Conservation (phyloP, 768 basidiomycete species). For the Naganishia vaughanmartiniae region DNA sequence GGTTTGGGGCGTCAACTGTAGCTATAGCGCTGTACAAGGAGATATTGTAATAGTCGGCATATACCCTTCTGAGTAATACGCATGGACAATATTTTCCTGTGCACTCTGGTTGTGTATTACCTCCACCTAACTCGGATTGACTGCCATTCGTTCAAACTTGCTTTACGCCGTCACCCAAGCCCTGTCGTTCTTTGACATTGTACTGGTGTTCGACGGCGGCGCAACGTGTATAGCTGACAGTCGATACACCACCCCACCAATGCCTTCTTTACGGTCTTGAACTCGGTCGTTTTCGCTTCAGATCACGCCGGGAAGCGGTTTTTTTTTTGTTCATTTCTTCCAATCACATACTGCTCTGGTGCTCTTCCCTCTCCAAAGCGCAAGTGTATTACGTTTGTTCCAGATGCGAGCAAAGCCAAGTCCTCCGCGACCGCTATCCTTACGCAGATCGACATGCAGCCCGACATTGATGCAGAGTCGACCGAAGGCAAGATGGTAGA, state of each 20-base stretch:
- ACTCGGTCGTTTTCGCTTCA: constrained; percentile 59
- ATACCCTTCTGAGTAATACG: too few relatives aligned
- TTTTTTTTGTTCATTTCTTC: too few relatives aligned
- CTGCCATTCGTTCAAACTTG: constrained; percentile 45
- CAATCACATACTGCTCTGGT: too few relatives aligned
- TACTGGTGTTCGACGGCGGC: constrained; percentile 58
- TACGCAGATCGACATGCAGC: constrained; percentile 64
- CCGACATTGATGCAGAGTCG: constrained; percentile 64
- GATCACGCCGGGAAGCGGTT: constrained; percentile 67
- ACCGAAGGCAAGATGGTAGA: constrained; percentile 50
- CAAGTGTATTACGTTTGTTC: too few relatives aligned
- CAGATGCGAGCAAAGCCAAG: constrained; percentile 76
- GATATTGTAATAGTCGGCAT: too few relatives aligned
- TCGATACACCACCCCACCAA: constrained; percentile 61
- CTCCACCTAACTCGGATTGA: constrained; percentile 31
- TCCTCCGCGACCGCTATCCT: constrained; percentile 73
- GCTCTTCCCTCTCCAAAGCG: too few relatives aligned
- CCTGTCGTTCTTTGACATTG: constrained; percentile 72
- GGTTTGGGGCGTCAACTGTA: too few relatives aligned
- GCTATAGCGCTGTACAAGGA: too few relatives aligned
- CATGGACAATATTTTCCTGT: too few relatives aligned
- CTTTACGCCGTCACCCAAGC: constrained; percentile 75
- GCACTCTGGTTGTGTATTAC: constrained; percentile 60
- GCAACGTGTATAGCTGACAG: constrained; percentile 45
- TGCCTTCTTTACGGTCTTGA: constrained; percentile 78